These are phyloP conservation scores for Triticum urartu DNA, from an alignment of 176 grass and related monocot species.

Conservation along the genomic window DNA sequence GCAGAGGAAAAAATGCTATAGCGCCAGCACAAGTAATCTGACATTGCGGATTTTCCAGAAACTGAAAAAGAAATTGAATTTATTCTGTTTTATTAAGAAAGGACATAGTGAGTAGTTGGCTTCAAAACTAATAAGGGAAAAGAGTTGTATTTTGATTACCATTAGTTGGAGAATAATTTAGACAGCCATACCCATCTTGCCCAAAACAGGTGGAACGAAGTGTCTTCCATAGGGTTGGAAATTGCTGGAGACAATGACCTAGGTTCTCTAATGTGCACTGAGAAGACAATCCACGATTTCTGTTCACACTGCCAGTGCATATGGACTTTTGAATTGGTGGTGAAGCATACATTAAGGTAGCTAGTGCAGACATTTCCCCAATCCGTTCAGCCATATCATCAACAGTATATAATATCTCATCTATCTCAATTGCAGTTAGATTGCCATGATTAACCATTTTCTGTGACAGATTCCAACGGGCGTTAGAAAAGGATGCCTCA, in stretches of 20 bases:
- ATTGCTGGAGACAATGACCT: conserved; percentile 60
- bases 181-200: conserved; percentile 61
- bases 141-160: conserved; percentile 44
- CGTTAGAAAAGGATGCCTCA: conserved; percentile 86
- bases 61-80: conserved; percentile 35
- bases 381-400: conserved; percentile 85
- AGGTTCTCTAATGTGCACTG: conserved; percentile 86
- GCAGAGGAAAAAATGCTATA: conserved; percentile 74
- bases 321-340: conserved; percentile 74
- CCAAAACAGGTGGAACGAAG: conserved; percentile 77
- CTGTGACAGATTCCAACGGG: conserved; percentile 72
- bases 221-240: conserved; percentile 72
- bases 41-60: conserved; percentile 60
- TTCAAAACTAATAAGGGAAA: conserved; percentile 28
- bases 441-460: conserved; percentile 43
- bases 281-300: conserved; percentile 50
- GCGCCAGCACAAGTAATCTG: conserved; percentile 83
- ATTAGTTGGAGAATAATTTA: conserved; percentile 47
- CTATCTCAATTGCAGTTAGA: conserved; percentile 58
- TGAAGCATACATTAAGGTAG: conserved; percentile 95
- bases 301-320: conserved; percentile 80
- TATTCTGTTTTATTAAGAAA: conserved; percentile 22
- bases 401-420: conserved; percentile 75
- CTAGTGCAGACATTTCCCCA: conserved; percentile 81
- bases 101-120: neutral